A percentile compares a stretch with the other conserved stretches of the same genome.
Evolutionary conservation across 164 flowering plant genomes (phyloP).

Genomic region (Amborella trichopoda): DNA sequence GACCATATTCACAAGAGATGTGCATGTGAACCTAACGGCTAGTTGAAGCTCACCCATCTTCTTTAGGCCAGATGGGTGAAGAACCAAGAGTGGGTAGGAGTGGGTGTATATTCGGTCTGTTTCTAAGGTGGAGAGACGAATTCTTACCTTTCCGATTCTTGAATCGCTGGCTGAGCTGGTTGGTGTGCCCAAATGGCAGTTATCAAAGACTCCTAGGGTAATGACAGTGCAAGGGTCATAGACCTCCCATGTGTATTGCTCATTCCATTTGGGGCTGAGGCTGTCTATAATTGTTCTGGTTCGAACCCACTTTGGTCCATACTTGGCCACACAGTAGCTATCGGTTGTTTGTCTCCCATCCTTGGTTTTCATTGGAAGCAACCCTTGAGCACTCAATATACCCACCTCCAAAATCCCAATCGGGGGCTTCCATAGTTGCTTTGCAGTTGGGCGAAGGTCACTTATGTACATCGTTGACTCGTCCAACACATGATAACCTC

Average conservation of each 20-base stretch:
- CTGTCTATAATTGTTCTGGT: conserved; percentile 39
- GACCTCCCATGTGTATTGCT: conserved; percentile 63
- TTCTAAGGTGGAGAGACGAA: conserved; percentile 39
- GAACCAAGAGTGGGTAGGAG: conserved; percentile 43
- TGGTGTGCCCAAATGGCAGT: conserved; percentile 26
- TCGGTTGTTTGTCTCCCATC: conserved; percentile 48
- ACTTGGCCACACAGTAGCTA: conserved; percentile 78
- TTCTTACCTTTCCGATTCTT: conserved; percentile 42
- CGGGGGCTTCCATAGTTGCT: conserved; percentile 74
- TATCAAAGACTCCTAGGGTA: conserved; percentile 46
- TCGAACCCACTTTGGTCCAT: conserved; percentile 73
- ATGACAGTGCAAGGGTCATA: conserved; percentile 56
- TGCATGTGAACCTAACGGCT: conserved; percentile 37
- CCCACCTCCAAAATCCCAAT: conserved; percentile 72
- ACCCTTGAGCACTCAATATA: conserved; percentile 62
- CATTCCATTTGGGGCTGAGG: conserved; percentile 43
- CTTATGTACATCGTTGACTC: conserved; percentile 74
- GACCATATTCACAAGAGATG: conserved; percentile 32
- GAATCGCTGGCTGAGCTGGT: conserved; percentile 18
- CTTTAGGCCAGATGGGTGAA: conserved; percentile 45
- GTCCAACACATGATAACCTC: conserved; percentile 76
- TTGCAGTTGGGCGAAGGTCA: conserved; percentile 65
- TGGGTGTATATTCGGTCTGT: conserved; percentile 33
- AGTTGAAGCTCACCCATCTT: conserved; percentile 51
- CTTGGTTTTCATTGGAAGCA: conserved; percentile 59